Percentiles rank a stretch among this genome's conserved stretches.
Conservation (phyloP, 495 filamentous ascomycete species). For the Penicillium maclennaniae region DNA sequence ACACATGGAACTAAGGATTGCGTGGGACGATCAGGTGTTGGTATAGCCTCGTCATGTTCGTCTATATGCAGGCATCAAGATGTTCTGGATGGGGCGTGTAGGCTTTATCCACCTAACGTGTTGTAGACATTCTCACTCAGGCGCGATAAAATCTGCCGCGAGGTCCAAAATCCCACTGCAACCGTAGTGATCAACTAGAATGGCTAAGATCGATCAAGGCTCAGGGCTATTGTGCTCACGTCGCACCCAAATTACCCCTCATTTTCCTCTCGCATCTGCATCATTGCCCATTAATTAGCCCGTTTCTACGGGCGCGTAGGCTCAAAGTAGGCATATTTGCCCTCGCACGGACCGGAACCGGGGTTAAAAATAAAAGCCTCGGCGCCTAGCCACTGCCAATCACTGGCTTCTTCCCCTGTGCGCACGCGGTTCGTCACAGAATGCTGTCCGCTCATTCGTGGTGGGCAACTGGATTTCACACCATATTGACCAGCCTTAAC, state of each 20-base stretch:
- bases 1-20: too few relatives aligned
- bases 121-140: neutral
- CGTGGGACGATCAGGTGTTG: too few relatives aligned
- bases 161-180: neutral
- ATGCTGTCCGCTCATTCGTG: slow-evolving; percentile 1
- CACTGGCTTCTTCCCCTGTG: slow-evolving; percentile 14
- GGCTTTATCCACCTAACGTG: neutral
- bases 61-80: too few relatives aligned
- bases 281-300: slow-evolving; percentile 15
- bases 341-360: slow-evolving; percentile 7
- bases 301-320: slow-evolving; percentile 5
- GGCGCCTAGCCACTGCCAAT: slow-evolving; percentile 29
- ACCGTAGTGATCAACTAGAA: slow-evolving; percentile 1
- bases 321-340: slow-evolving; percentile 15
- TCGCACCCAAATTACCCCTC: too few relatives aligned
- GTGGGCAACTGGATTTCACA: slow-evolving; percentile 1
- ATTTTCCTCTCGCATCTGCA: neutral
- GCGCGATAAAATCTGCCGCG: neutral
- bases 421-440: slow-evolving; percentile 22
- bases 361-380: slow-evolving; percentile 32
- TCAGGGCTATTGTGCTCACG: too few relatives aligned
- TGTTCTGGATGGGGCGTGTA: too few relatives aligned
- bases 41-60: too few relatives aligned
- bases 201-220: slow-evolving; percentile 23
- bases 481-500: neutral